Conservation (phyloP, 2,329 filamentous ascomycete species). For the Coniochaeta hoffmannii region DNA sequence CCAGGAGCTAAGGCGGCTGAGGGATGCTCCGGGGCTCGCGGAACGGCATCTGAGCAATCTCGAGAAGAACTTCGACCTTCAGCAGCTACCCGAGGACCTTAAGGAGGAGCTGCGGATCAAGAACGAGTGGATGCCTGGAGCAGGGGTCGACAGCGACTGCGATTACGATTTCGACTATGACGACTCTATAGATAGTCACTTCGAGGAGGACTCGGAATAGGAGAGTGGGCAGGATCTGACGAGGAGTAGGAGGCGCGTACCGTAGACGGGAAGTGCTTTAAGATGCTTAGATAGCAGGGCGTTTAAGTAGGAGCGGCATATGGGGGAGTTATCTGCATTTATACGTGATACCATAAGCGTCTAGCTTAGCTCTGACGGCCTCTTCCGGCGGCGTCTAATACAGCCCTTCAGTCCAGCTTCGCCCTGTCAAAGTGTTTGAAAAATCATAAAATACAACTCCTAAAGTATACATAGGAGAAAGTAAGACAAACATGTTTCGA, state of each 20-base stretch:
- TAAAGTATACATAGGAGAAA: too few species aligned
- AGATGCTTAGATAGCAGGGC: neutral
- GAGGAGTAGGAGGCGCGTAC: neutral
- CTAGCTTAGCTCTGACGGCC: neutral
- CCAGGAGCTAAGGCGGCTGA: neutral
- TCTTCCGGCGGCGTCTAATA: neutral
- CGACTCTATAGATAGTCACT: too few species aligned
- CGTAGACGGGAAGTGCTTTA: neutral
- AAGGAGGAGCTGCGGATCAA: neutral
- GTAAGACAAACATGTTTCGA: too few species aligned
- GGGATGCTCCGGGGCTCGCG: neutral
- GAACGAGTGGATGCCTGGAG: neutral
- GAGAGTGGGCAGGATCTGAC: neutral
- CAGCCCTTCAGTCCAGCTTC: neutral
- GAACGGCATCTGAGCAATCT: neutral
- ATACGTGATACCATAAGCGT: neutral
- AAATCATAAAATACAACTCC: too few species aligned
- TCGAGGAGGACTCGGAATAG: neutral
- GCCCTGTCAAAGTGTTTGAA: neutral
- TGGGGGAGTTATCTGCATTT: neutral
- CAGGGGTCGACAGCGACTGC: neutral
- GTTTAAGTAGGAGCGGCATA: neutral
- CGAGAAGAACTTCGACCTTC: constrained; percentile 36
- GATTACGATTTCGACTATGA: neutral
- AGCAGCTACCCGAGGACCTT: constrained; percentile 20